Percentiles rank a stretch among this genome's conserved stretches.
Conservation (phyloP, 2,329 filamentous ascomycete species). For the Westerdykella aurantiaca region DNA sequence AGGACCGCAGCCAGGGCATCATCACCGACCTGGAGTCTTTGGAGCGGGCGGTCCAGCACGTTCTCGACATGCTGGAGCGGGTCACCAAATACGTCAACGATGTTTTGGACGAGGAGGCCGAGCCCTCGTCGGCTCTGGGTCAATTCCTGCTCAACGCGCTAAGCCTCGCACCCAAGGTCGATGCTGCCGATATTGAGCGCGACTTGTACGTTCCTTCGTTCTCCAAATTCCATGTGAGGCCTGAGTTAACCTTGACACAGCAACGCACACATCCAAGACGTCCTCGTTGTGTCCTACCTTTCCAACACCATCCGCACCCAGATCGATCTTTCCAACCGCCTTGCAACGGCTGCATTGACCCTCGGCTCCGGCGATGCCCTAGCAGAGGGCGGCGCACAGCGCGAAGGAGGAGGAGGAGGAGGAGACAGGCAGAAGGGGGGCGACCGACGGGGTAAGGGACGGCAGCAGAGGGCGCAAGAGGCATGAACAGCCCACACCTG, state of each 20-base stretch:
- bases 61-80: slow-evolving; percentile 81
- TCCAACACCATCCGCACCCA: slow-evolving; percentile 98
- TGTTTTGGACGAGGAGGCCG: slow-evolving; percentile 87
- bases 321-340: slow-evolving; percentile 92
- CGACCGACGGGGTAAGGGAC: slow-evolving; percentile 26
- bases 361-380: slow-evolving; percentile 40
- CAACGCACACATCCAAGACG: slow-evolving; percentile 99
- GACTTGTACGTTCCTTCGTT: slow-evolving; percentile 63
- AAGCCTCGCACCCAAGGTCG: slow-evolving; percentile 90
- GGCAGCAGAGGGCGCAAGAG: slow-evolving; percentile 30
- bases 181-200: slow-evolving; percentile 80
- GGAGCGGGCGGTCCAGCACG: slow-evolving; percentile 79
- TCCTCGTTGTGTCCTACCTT: slow-evolving; percentile 95
- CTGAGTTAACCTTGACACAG: slow-evolving; percentile 39
- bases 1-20: slow-evolving; percentile 66
- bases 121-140: slow-evolving; percentile 83
- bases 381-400: slow-evolving; percentile 23
- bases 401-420: slow-evolving; percentile 7
- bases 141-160: slow-evolving; percentile 94
- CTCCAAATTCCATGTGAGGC: not conserved
- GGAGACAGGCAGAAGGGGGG: slow-evolving; percentile 24
- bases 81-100: slow-evolving; percentile 89
- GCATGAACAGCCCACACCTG: slow-evolving; percentile 17
- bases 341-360: slow-evolving; percentile 61
- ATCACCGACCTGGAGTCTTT: slow-evolving; percentile 86